A percentile compares a stretch with the other conserved stretches of the same genome.
Conservation (phyloP, 192 early-diverging fungal genomes). For the Coemansia sp. region DNA sequence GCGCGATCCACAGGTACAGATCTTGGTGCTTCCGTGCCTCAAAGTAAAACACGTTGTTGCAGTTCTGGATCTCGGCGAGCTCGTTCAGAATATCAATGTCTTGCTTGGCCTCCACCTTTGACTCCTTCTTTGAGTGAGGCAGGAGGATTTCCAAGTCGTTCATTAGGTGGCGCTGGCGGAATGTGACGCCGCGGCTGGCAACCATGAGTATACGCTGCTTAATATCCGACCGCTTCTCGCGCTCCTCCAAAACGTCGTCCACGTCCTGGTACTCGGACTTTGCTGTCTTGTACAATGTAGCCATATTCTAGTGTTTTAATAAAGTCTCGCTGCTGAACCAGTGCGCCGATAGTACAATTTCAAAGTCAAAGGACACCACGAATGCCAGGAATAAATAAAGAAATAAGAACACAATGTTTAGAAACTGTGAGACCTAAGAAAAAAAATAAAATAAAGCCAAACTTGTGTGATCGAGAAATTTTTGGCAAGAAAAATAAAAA, state of each 20-base stretch:
- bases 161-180: slow-evolving; percentile 90
- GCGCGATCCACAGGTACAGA: slow-evolving; percentile 94
- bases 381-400: not conserved
- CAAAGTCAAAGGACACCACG: not conserved
- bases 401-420: not conserved
- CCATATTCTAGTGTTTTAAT: slow-evolving; percentile 17
- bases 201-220: slow-evolving; percentile 90
- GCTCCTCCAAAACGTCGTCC: slow-evolving; percentile 50
- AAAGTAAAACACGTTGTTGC: slow-evolving; percentile 98
- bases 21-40: slow-evolving; percentile 92
- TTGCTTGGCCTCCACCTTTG: slow-evolving; percentile 91
- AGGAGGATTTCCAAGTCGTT: slow-evolving; percentile 84
- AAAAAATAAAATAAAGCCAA: slow-evolving; percentile 15
- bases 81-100: slow-evolving; percentile 91
- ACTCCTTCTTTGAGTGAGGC: slow-evolving; percentile 96
- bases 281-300: slow-evolving; percentile 51
- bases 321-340: not conserved
- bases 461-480: not conserved
- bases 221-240: slow-evolving; percentile 67
- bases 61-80: slow-evolving; percentile 94
- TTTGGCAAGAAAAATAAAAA: slow-evolving; percentile 5
- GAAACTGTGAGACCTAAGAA: not conserved
- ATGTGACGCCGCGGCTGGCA: slow-evolving; percentile 83
- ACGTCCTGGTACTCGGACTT: slow-evolving; percentile 49
- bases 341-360: not conserved